Evolutionary conservation across 2,329 filamentous ascomycete species (phyloP).

Genomic region (Berkeleyomyces basicola): DNA sequence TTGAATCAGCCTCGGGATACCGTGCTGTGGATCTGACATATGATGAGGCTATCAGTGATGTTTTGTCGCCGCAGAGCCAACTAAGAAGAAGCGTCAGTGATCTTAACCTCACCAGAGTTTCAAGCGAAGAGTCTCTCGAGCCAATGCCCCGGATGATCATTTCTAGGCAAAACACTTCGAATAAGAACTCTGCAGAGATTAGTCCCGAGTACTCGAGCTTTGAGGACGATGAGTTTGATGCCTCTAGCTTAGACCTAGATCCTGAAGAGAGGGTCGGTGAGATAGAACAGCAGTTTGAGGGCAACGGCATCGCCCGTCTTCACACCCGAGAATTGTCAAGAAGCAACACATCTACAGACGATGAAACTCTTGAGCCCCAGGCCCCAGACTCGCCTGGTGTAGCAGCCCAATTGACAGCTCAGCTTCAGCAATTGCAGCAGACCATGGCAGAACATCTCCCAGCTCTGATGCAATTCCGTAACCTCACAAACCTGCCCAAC

Average conservation of each 20-base stretch:
- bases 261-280: conserved; percentile 23
- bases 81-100: conserved; percentile 12
- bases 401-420: conserved; percentile 55
- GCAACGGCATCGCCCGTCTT: not conserved
- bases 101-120: conserved; percentile 6
- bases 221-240: conserved; percentile 27
- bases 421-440: conserved; percentile 63
- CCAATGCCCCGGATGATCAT: conserved; percentile 9
- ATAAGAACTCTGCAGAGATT: not conserved
- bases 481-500: conserved; percentile 32
- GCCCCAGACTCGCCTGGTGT: conserved; percentile 34
- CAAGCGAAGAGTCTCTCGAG: conserved; percentile 9
- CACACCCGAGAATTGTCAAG: not conserved
- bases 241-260: conserved; percentile 22
- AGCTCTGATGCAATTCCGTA: conserved; percentile 38
- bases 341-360: conserved; percentile 3
- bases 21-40: conserved; percentile 7
- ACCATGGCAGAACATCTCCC: conserved; percentile 39
- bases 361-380: not conserved
- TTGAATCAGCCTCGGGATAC: conserved; percentile 25
- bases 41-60: not conserved
- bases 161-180: not conserved
- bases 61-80: conserved; percentile 13
- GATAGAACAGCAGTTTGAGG: not conserved
- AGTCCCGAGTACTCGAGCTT: conserved; percentile 28